Base-by-base conservation (phyloP, 1,284 basidiomycete genomes). In the Sporisorium exsertum region DNA sequence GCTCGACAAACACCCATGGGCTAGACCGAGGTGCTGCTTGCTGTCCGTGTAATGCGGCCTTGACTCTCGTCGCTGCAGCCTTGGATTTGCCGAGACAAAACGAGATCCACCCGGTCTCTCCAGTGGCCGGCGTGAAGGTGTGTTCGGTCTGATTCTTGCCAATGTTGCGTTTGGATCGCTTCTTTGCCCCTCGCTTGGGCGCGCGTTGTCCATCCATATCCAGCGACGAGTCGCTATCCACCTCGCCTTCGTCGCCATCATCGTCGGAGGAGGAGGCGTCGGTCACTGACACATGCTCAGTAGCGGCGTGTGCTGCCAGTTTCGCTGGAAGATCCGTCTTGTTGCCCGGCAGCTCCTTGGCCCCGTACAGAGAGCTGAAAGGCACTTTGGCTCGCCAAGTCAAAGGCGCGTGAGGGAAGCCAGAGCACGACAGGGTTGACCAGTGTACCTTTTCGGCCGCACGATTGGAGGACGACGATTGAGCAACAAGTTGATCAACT, bases 341-440 rank as follows among this genome's bases (percentile, higher is more conserved):
- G 64, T 35, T 67, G 27, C 58, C 57, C n/a, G 64, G 57, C n/a
- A 67, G 43, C 52, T 60, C 57, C 22, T 64, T 61, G 5, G 68
- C 64, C 0, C 70, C 74, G 46, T 68, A 67, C 16, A 63, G 16
- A 1, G 60, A 62, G 60, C 65, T 69, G 24, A 64, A 52, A 0
- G 75, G 52, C 6, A 66, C 43, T 35, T 70, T 71, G 43, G 62
- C 58, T 18, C 71, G 59, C 80, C 80, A 81, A 2, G 76, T 70
- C 10, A 81, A 49, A 12, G 80, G 80, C 9, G 80, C 65, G 43
- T 81, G 76, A 8, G 70, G 50, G 18, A 75, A 81, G 3, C 80
- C 80, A 0, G 57, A 32, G n/a, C 71, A 69, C 13, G 69, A 64
- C 13, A 79, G 27, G 1, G 53, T 51, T 4, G 71, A 72, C 76